Evolutionary conservation across 2,329 filamentous ascomycete genomes (phyloP).

Genomic region (Ophiostoma fasciatum): DNA sequence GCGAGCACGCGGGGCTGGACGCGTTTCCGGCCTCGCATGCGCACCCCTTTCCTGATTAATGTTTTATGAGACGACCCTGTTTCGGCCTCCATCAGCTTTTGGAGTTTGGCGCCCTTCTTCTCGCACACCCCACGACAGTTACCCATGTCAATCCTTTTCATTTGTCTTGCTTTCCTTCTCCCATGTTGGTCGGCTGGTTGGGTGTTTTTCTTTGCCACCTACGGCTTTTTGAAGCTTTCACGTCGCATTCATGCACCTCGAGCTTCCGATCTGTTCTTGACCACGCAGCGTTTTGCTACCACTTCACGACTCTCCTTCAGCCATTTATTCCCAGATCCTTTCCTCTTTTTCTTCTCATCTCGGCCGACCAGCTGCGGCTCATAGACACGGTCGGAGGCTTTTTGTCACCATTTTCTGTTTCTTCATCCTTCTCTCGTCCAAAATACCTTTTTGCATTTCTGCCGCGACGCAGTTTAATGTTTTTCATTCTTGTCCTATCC

Average conservation of each 20-base stretch:
- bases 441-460: background rate
- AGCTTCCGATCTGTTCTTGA: background rate
- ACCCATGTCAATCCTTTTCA: background rate
- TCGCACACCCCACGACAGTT: background rate
- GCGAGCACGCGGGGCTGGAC: no score
- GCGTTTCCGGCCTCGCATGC: no score
- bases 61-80: constrained; percentile 17
- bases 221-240: background rate
- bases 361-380: constrained; percentile 3
- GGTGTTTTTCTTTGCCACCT: constrained; percentile 1
- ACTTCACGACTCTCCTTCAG: constrained; percentile 6
- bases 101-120: constrained; percentile 15
- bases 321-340: background rate
- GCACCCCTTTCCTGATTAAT: constrained; percentile 18
- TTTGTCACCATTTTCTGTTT: background rate
- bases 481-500: background rate
- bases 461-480: constrained; percentile 6
- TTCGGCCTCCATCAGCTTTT: constrained; percentile 14
- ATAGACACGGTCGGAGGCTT: constrained; percentile 6
- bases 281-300: no score
- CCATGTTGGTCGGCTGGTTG: background rate
- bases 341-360: background rate
- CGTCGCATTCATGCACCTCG: no score
- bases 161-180: constrained; percentile 2
- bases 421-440: background rate